Evolutionary conservation across 169 alveolate genomes (phyloP).

Genomic region (Eimeria acervulina): DNA sequence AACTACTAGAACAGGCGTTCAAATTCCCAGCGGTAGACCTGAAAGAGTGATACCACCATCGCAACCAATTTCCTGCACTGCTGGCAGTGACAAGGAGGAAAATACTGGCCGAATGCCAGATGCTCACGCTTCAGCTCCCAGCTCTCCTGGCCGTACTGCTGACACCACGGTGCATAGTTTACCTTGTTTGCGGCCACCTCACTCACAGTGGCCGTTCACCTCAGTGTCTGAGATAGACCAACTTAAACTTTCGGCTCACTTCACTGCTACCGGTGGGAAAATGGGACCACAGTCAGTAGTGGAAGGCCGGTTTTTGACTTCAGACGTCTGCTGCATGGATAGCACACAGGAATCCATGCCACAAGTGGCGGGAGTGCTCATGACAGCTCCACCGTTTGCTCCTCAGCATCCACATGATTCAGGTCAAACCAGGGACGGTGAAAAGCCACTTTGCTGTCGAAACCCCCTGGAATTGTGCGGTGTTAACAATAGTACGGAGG

Average conservation of each 20-base stretch:
- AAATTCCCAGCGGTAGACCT: background rate
- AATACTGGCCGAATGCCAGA: background rate
- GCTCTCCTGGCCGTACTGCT: background rate
- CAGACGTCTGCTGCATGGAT: conserved; percentile 24
- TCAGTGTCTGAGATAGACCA: background rate
- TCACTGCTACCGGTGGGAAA: background rate
- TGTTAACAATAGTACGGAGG: background rate
- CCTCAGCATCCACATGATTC: background rate
- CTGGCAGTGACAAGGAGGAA: conserved; percentile 30
- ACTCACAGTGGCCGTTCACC: conserved; percentile 19
- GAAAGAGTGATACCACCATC: background rate
- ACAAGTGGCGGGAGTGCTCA: background rate
- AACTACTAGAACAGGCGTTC: background rate
- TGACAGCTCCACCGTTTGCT: conserved; percentile 2
- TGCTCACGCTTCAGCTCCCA: conserved; percentile 11
- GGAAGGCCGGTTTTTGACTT: background rate
- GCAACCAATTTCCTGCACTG: background rate
- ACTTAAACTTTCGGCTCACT: background rate
- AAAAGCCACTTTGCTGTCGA: background rate
- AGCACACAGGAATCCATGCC: conserved; percentile 5
- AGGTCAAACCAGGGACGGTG: background rate
- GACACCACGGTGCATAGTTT: background rate
- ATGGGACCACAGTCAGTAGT: background rate
- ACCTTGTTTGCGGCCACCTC: background rate
- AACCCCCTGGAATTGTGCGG: background rate